phyloP scores from a whole-genome alignment of 1,284 basidiomycete genomes.

The Malassezia obtusa region DNA sequence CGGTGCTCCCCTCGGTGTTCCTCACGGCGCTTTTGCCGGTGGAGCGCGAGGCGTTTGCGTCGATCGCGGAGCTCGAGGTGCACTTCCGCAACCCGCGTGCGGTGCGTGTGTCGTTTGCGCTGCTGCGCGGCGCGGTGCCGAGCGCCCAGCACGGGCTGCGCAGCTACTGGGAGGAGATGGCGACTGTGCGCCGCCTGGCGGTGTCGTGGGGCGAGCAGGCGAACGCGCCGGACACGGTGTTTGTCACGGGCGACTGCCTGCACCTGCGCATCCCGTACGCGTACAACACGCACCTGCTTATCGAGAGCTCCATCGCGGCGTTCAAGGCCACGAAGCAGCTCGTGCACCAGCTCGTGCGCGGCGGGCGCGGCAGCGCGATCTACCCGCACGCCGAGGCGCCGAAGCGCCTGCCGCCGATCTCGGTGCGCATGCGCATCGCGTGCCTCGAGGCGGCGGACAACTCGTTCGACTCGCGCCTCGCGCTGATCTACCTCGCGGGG shows the following conservation, averaged over 20 bases:
- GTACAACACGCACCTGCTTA: constrained; percentile 58
- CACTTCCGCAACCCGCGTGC: constrained; percentile 10
- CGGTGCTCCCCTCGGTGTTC: constrained; percentile 16
- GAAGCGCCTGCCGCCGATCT: constrained; percentile 52
- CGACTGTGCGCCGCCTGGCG: constrained; percentile 57
- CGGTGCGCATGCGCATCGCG: constrained; percentile 58
- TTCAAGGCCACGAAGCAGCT: constrained; percentile 51
- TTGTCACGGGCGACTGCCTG: constrained; percentile 58
- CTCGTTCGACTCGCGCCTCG: constrained; percentile 69
- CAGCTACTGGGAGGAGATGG: constrained; percentile 69
- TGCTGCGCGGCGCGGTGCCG: constrained; percentile 51
- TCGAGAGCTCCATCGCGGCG: constrained; percentile 49
- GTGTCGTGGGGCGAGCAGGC: constrained; percentile 14
- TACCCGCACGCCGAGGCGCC: constrained; percentile 36
- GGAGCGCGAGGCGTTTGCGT: not conserved
- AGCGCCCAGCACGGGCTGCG: constrained; percentile 35
- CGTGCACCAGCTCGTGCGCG: constrained; percentile 48
- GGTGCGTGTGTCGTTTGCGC: constrained; percentile 44
- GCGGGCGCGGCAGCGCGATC: constrained; percentile 34
- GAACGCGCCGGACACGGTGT: constrained; percentile 22
- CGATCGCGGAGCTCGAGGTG: not conserved
- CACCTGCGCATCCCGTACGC: constrained; percentile 69
- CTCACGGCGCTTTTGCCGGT: constrained; percentile 18
- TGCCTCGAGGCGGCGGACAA: constrained; percentile 75
- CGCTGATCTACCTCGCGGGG: constrained; percentile 68